Evolutionary conservation across 2,329 filamentous ascomycete species (phyloP).

Genomic region (Furcasterigmium sp.): DNA sequence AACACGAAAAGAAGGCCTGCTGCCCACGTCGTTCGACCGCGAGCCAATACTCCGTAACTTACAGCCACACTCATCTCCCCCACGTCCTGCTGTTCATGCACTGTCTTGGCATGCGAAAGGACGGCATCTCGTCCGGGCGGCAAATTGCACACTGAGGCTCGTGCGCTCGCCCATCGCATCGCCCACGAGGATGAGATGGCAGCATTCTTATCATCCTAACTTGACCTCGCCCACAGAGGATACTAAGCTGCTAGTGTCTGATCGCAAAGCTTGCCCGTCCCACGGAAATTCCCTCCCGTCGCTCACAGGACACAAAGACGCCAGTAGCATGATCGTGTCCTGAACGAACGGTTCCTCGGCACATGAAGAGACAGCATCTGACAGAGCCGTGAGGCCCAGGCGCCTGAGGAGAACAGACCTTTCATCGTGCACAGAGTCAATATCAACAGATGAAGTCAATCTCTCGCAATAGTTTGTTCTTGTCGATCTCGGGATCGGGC

Average conservation of each 20-base stretch:
- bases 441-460: not conserved
- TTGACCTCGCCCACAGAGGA: not conserved
- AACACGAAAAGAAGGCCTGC: conserved; percentile 17
- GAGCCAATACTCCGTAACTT: not conserved
- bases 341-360: too few relatives aligned
- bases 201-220: conserved; percentile 1
- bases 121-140: not conserved
- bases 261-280: not conserved
- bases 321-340: too few relatives aligned
- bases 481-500: too few relatives aligned
- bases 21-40: conserved; percentile 13
- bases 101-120: not conserved
- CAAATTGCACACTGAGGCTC: not conserved
- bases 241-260: conserved; percentile 1
- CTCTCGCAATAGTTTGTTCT: not conserved
- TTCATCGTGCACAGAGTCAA: not conserved
- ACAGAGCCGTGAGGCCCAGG: too few relatives aligned
- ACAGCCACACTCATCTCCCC: conserved; percentile 1
- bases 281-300: too few relatives aligned
- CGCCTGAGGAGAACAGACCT: too few relatives aligned
- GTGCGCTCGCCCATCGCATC: not conserved
- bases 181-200: not conserved
- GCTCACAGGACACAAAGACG: too few relatives aligned
- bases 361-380: too few relatives aligned
- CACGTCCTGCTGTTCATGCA: not conserved